Percentiles rank a stretch among this genome's conserved stretches.
Conservation (phyloP, 805 yeast species). For the Candida anglica region DNA sequence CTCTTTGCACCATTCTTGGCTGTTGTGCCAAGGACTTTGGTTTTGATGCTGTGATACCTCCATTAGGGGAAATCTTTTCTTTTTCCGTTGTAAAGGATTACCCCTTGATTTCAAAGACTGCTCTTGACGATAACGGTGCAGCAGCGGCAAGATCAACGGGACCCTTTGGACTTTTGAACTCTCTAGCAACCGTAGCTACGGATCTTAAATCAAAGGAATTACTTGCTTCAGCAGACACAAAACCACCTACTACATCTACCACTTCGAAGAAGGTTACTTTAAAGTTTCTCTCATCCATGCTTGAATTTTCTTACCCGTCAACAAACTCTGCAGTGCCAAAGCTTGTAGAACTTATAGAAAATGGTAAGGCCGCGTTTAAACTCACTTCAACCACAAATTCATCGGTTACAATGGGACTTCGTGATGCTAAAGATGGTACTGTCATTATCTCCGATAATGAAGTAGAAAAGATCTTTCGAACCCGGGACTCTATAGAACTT, state of each 20-base stretch:
- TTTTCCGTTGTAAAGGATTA: conserved; percentile 57
- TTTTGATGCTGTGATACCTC: conserved; percentile 62
- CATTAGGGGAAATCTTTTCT: conserved; percentile 66
- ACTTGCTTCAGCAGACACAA: not conserved
- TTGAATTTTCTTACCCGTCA: conserved; percentile 64
- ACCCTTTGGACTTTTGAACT: conserved; percentile 13
- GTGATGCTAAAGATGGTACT: conserved; percentile 19
- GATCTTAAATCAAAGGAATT: conserved; percentile 15
- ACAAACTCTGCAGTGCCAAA: conserved; percentile 77
- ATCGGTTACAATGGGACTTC: conserved; percentile 16
- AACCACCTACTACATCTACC: not conserved
- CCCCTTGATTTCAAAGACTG: conserved; percentile 52
- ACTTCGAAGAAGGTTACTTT: conserved; percentile 33
- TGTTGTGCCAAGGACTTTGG: conserved; percentile 78
- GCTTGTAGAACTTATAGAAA: conserved; percentile 68
- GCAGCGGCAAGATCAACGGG: too few species aligned
- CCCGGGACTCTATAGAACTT: conserved; percentile 27
- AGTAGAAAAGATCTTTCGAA: conserved; percentile 33
- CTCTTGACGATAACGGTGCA: too few species aligned
- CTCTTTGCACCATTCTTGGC: conserved; percentile 60
- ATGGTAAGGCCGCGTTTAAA: conserved; percentile 69
- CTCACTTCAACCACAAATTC: conserved; percentile 9
- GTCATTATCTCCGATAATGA: conserved; percentile 31
- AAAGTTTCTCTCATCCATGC: conserved; percentile 48
- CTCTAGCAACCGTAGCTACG: conserved; percentile 34